Evolutionary conservation across 2,329 filamentous ascomycete species (phyloP).

Genomic region (Pseudogymnoascus sp.): DNA sequence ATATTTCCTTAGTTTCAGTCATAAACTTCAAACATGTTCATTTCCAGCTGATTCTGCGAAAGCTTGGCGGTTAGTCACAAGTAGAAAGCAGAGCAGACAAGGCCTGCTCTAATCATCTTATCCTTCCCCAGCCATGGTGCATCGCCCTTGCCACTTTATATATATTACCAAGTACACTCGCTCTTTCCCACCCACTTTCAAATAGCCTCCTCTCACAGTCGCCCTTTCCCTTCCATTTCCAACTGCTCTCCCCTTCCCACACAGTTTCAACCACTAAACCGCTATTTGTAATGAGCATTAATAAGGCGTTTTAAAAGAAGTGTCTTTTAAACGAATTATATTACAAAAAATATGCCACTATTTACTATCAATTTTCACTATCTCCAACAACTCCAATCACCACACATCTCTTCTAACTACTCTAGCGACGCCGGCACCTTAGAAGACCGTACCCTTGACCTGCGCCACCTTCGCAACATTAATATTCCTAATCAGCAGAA

Average conservation of each 20-base stretch:
- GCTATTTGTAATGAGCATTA: not conserved
- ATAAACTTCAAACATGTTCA: not conserved
- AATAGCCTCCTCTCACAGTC: not conserved
- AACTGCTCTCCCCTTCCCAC: not conserved
- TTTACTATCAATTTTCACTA: not conserved
- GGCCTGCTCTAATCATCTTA: not conserved
- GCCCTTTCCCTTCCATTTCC: not conserved
- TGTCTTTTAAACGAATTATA: not conserved
- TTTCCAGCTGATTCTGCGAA: not conserved
- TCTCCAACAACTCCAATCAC: not conserved
- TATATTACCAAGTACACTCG: not conserved
- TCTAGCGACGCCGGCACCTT: not conserved
- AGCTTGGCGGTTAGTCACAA: not conserved
- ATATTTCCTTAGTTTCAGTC: not conserved
- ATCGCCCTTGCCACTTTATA: not conserved
- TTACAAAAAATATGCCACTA: not conserved
- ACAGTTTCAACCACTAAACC: not conserved
- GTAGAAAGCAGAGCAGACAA: not conserved
- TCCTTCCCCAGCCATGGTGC: not conserved
- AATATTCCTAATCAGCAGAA: constrained; percentile 39
- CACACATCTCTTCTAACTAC: not conserved
- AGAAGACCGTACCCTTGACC: constrained; percentile 33
- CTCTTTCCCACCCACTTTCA: not conserved
- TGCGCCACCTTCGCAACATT: constrained; percentile 37
- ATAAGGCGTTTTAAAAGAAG: not conserved